Base-by-base conservation (phyloP, 495 filamentous ascomycete species). In the Penicillium pulvis region DNA sequence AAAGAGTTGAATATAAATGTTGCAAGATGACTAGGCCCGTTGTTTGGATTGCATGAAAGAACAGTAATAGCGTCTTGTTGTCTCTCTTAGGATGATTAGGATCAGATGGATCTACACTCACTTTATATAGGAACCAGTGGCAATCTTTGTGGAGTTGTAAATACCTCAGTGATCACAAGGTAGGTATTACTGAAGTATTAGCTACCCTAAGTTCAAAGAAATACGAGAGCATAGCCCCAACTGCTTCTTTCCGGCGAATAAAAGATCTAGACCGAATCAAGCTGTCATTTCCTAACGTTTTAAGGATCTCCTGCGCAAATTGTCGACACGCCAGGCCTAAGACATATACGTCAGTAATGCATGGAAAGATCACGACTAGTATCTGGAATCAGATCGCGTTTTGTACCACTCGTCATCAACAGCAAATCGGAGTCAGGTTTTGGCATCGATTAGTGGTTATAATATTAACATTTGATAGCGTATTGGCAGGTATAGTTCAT, bases 261-360 rank as follows among this genome's bases (percentile, higher is more conserved):
- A 23, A 24, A 19, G 49, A 51, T 51, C 49, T 35, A 36, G 49
- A 36, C 49, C 30, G 28, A 51, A 11, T 51, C 49, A 23, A 36
- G 28, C 19, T 19, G 49, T 51, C 49, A 51, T 51, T 35, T 11
- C 7, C 6, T 36, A 51, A 19, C 14, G n/a, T 36, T 11, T 51
- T 11, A 12, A 39, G 20, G 20, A 23, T 23, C 20, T 23, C 20
- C 20, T 23, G 2, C 20, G 20, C 1, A 2, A 23, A 23, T 23
- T 2, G 1, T 23, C 2, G 20, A 23, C 20, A 23, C 20, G 20
- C 20, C 20, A 23, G 2, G 2, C 1, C 20, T 23, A 23, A 23
- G 20, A 23, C 20, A 23, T 23, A 1, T 23, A 23, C 20, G 20
- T 23, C 20, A 23, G 20, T 23, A 2, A 23, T 23, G 20, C 20